Conservation (phyloP, 2,329 filamentous ascomycete species). For the Gnomoniopsis sp. region DNA sequence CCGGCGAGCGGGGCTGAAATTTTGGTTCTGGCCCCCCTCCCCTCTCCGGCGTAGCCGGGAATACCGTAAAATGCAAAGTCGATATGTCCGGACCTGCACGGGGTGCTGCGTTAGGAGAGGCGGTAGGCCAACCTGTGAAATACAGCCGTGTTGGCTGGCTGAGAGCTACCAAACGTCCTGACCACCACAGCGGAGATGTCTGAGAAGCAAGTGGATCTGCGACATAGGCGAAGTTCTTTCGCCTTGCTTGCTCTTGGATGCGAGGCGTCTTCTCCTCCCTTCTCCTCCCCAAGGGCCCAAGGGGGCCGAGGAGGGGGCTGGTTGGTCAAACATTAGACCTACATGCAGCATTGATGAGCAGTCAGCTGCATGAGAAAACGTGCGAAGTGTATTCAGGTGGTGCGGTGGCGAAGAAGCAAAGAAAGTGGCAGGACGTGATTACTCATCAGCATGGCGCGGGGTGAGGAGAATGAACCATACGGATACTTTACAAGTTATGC, state of each 20-base stretch:
- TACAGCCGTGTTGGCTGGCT: too few relatives aligned
- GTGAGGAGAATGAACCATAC: too few relatives aligned
- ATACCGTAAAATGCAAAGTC: not conserved
- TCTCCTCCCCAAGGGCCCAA: too few relatives aligned
- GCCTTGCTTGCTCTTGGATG: not conserved
- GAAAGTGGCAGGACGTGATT: not conserved
- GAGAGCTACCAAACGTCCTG: not conserved
- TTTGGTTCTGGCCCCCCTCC: not conserved
- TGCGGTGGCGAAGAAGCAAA: not conserved
- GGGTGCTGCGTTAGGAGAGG: not conserved
- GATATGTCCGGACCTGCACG: not conserved
- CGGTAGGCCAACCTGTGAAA: too few relatives aligned
- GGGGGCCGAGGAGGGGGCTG: too few relatives aligned
- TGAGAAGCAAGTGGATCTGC: not conserved
- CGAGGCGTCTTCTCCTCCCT: too few relatives aligned
- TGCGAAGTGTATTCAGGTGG: not conserved
- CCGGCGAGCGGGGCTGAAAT: not conserved
- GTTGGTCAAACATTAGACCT: not conserved
- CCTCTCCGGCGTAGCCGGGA: not conserved
- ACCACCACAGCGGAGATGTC: not conserved
- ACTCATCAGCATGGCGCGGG: not conserved
- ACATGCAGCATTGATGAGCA: not conserved
- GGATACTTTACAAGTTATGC: too few relatives aligned
- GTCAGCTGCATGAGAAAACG: not conserved
- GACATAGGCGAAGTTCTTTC: not conserved